phyloP scores from a whole-genome alignment of 257 asterid genomes.

The Voacanga thouarsii region DNA sequence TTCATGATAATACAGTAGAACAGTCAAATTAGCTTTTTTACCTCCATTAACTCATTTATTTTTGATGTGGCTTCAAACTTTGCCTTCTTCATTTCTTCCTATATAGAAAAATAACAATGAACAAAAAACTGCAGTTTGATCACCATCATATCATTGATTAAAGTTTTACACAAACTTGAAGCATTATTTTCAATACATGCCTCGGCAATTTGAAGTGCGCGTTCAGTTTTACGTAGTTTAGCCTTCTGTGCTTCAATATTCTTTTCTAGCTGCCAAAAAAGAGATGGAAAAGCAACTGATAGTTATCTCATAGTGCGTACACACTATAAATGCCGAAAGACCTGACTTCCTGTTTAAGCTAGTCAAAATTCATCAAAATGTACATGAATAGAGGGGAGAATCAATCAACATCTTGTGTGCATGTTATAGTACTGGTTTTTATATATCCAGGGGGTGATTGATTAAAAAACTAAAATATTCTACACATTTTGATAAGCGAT shows the following conservation, averaged over 20 bases:
- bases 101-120: slow-evolving; percentile 18
- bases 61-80: slow-evolving; percentile 68
- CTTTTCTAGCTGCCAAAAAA: slow-evolving; percentile 64
- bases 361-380: neutral
- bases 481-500: neutral
- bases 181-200: slow-evolving; percentile 29
- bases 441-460: neutral
- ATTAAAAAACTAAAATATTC: no score
- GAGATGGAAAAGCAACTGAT: neutral
- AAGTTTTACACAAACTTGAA: slow-evolving; percentile 11
- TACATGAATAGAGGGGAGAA: neutral
- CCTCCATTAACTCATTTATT: slow-evolving; percentile 72
- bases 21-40: slow-evolving; percentile 12
- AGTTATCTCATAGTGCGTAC: neutral
- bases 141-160: slow-evolving; percentile 6
- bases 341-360: neutral
- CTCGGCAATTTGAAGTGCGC: slow-evolving; percentile 94
- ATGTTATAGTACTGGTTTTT: neutral
- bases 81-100: slow-evolving; percentile 89
- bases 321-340: neutral
- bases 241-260: slow-evolving; percentile 55
- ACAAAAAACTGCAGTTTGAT: neutral
- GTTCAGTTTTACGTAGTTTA: slow-evolving; percentile 82
- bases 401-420: neutral
- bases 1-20: neutral